Base-by-base conservation (phyloP, 2,329 filamentous ascomycete genomes). In the Orbilia oligospora region DNA sequence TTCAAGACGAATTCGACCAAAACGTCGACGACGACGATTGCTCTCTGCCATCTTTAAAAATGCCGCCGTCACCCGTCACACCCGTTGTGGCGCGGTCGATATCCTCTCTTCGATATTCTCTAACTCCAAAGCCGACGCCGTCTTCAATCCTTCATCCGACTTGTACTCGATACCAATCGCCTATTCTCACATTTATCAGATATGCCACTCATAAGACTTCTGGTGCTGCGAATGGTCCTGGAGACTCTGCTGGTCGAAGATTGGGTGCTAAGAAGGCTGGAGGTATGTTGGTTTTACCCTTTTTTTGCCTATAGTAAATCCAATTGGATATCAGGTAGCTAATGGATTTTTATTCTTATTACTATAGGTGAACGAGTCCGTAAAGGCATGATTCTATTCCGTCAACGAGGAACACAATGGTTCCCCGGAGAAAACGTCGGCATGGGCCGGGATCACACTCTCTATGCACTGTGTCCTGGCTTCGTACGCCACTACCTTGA, bases 401-500 rank as follows among this genome's bases (percentile, higher is more conserved):
- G 93, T 84, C 96, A 99, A 86, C 91, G 95, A 83, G 96, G 96
- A 82, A 97, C 96, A 3, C 89, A 91, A 83, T 99, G 96, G 96
- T 95, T 91, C 84, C 92, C 96, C 0, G 96, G 96, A 83, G 96
- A 98, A 84, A 98, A 99, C 86, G 93, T 92, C 85, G 92, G 91
- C 82, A 95, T 98, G 87, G 96, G 96, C 64, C 92, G 96, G 79
- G 94, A 99, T 85, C 96, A 98, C 87, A 98, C 95, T 64, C 97
- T 99, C 84, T 97, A 93, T 85, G 91, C 96, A 67, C 91, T 90
- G 76, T 89, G 92, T 71, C 88, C 91, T 2, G 96, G 96, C 80
- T 99, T 97, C 85, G 96, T 99, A 78, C 94, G 96, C 82, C 99
- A 97, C 89, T 99, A 99, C 88, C 90, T 91, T 83, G 95, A 99